Percentiles rank a stretch among this genome's conserved stretches.
phyloP scores from a whole-genome alignment of 495 filamentous ascomycete species.

The Alectoria sarmentosa region DNA sequence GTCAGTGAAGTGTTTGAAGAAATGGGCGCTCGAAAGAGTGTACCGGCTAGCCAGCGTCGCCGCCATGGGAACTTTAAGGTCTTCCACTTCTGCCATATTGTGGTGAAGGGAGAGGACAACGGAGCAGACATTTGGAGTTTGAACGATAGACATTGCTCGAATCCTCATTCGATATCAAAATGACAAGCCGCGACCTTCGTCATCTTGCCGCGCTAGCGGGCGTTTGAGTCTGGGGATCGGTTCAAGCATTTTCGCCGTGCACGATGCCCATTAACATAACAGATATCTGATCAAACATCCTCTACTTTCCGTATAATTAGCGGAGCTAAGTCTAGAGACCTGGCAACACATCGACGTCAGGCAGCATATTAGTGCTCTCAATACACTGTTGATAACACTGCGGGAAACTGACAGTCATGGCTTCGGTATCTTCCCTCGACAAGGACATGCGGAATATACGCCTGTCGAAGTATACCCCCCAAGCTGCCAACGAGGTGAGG shows the following conservation, averaged over 20 bases:
- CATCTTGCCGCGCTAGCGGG: conserved; percentile 10
- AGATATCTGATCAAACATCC: not conserved
- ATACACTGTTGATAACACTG: not conserved
- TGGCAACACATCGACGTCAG: not conserved
- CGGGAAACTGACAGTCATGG: conserved; percentile 52
- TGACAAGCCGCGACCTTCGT: not conserved
- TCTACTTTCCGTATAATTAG: too few species aligned
- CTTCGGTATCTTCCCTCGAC: conserved; percentile 89
- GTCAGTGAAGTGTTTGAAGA: conserved; percentile 18
- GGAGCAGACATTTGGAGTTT: conserved; percentile 12
- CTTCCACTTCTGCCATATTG: conserved; percentile 82
- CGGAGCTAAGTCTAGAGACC: not conserved
- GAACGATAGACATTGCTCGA: not conserved
- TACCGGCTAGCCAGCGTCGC: conserved; percentile 71
- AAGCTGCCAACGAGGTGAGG: conserved; percentile 78
- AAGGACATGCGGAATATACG: conserved; percentile 92
- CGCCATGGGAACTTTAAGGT: conserved; percentile 79
- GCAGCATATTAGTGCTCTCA: too few species aligned
- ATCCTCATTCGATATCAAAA: conserved; percentile 1
- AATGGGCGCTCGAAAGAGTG: not conserved
- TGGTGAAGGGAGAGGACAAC: conserved; percentile 34
- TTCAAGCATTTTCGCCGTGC: too few species aligned
- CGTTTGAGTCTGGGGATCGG: not conserved
- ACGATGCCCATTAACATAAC: too few species aligned
- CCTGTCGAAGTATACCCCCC: conserved; percentile 87